Evolutionary conservation across 192 early-diverging fungal genomes (phyloP).

Genomic region (Coemansia biformis): DNA sequence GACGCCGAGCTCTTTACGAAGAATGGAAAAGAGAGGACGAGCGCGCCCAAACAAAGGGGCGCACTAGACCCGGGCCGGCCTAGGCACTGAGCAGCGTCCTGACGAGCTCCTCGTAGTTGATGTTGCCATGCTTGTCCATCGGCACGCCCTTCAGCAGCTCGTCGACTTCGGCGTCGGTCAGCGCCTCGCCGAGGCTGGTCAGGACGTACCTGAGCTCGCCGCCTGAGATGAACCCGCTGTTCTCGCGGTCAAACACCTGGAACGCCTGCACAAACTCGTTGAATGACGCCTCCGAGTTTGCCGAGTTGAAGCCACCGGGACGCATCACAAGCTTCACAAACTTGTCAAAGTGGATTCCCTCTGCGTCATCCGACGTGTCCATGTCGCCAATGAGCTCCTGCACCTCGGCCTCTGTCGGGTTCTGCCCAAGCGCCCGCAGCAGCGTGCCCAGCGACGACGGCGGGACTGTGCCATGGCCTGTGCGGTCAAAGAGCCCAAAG

Average conservation of each 20-base stretch:
- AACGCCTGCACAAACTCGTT: conserved; percentile 81
- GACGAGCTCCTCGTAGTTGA: conserved; percentile 71
- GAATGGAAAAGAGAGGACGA: conserved; percentile 1
- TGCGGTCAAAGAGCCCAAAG: conserved; percentile 75
- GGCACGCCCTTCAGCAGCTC: conserved; percentile 72
- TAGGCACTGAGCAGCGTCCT: conserved; percentile 42
- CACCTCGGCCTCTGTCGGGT: conserved; percentile 73
- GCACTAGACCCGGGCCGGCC: no score
- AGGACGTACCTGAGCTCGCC: conserved; percentile 78
- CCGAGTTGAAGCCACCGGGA: conserved; percentile 61
- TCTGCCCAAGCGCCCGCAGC: conserved; percentile 72
- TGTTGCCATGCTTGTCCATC: conserved; percentile 70
- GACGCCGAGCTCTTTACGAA: no score
- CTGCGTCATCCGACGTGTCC: conserved; percentile 38
- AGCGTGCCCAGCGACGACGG: conserved; percentile 64
- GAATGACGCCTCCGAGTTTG: conserved; percentile 58
- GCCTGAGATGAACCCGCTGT: conserved; percentile 67
- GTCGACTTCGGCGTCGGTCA: conserved; percentile 71
- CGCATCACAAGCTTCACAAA: conserved; percentile 69
- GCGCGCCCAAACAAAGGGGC: no score
- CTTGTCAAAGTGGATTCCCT: conserved; percentile 60
- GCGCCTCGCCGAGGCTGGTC: conserved; percentile 76
- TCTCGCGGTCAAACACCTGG: conserved; percentile 84
- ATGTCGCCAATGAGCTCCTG: conserved; percentile 53
- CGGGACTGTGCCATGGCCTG: conserved; percentile 64